Evolutionary conservation across 352 stramenopile genomes (phyloP).

Genomic region (Pythium monospermum): DNA sequence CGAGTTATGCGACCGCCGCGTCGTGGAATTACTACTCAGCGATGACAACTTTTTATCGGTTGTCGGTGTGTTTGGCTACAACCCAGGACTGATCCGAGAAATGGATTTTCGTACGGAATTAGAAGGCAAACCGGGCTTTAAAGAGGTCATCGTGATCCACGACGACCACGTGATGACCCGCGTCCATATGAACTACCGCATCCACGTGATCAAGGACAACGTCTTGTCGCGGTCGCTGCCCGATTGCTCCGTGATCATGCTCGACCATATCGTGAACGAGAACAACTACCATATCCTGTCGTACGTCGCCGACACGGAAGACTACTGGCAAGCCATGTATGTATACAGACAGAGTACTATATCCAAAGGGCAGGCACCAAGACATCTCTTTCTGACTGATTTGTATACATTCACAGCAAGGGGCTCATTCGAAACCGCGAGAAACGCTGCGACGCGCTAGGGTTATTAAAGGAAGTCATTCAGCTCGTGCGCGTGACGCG

Average conservation of each 20-base stretch:
- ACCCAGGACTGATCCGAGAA: constrained; percentile 63
- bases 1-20: constrained; percentile 58
- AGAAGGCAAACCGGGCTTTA: constrained; percentile 53
- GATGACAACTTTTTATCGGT: constrained; percentile 80
- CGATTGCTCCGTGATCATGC: constrained; percentile 67
- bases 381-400: too few species aligned
- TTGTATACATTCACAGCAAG: too few species aligned
- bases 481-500: constrained; percentile 57
- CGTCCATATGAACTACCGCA: constrained; percentile 83
- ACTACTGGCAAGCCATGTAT: constrained; percentile 66
- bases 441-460: constrained; percentile 45
- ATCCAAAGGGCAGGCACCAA: too few species aligned
- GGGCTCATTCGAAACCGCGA: constrained; percentile 33
- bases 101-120: constrained; percentile 72
- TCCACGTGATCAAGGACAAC: constrained; percentile 87
- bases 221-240: constrained; percentile 71
- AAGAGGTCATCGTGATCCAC: constrained; percentile 73
- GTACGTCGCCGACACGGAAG: constrained; percentile 69
- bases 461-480: constrained; percentile 67
- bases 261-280: constrained; percentile 81
- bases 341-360: too few species aligned
- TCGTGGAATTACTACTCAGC: constrained; percentile 68
- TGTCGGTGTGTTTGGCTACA: constrained; percentile 76
- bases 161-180: constrained; percentile 55
- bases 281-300: constrained; percentile 84